phyloP scores from a whole-genome alignment of 768 basidiomycete genomes.

The Psilocybe azurescens region DNA sequence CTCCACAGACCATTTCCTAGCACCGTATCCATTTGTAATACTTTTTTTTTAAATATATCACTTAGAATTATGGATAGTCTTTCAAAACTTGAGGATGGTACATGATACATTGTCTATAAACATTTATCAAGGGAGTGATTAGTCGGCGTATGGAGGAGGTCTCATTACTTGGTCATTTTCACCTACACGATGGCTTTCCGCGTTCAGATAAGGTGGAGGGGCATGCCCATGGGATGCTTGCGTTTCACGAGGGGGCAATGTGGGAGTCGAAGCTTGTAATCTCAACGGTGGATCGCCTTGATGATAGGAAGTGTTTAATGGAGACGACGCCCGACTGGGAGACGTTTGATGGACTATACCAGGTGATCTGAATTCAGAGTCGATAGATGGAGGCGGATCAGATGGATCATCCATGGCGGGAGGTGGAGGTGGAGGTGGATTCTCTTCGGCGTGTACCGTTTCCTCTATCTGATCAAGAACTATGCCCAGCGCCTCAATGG shows the following conservation, averaged over 20 bases:
- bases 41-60: constrained; percentile 33
- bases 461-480: constrained; percentile 58
- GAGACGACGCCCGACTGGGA: constrained; percentile 40
- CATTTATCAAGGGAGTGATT: constrained; percentile 19
- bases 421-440: constrained; percentile 60
- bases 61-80: constrained; percentile 28
- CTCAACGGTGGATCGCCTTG: constrained; percentile 21
- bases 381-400: constrained; percentile 88
- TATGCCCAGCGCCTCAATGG: constrained; percentile 63
- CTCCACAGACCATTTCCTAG: constrained; percentile 21
- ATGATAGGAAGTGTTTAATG: constrained; percentile 32
- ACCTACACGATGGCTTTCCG: constrained; percentile 42
- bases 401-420: constrained; percentile 88
- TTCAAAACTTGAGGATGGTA: neutral
- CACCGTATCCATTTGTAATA: constrained; percentile 30
- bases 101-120: constrained; percentile 8
- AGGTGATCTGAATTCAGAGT: constrained; percentile 74
- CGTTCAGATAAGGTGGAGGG: constrained; percentile 80
- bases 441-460: constrained; percentile 36
- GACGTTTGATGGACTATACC: constrained; percentile 38
- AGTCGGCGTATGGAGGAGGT: constrained; percentile 71
- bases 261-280: constrained; percentile 29
- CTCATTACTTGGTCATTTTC: constrained; percentile 58
- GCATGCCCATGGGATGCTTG: constrained; percentile 58
- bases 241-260: constrained; percentile 37